These are phyloP conservation scores for Vitis hybrid DNA, from an alignment of 177 flowering plant species.

Conservation along the genomic window DNA sequence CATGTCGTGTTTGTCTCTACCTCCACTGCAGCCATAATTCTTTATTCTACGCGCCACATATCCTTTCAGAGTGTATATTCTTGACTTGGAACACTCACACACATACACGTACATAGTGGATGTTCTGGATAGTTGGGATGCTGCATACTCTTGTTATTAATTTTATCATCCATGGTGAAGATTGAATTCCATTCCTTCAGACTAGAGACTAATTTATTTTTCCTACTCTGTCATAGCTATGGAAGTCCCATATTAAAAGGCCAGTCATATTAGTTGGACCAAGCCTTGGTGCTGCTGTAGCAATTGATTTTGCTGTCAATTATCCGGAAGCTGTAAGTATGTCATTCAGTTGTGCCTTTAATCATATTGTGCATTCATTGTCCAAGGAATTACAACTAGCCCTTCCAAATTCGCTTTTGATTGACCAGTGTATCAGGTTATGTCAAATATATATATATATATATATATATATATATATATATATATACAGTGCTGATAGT, in stretches of 20 bases:
- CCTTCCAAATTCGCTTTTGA: too few relatives aligned
- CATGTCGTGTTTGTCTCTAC: neutral
- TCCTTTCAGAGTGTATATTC: neutral
- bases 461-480: too few relatives aligned
- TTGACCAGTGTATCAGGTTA: too few relatives aligned
- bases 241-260: constrained; percentile 66
- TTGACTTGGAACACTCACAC: too few relatives aligned
- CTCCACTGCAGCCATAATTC: neutral
- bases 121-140: too few relatives aligned
- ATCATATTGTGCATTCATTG: too few relatives aligned
- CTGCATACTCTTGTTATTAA: too few relatives aligned
- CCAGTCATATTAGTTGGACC: constrained; percentile 86
- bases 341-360: too few relatives aligned
- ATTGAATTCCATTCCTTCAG: neutral
- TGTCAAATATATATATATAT: too few relatives aligned
- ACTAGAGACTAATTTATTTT: constrained; percentile 6
- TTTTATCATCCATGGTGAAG: neutral
- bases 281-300: constrained; percentile 89
- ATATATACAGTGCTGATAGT: too few relatives aligned
- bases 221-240: constrained; percentile 38
- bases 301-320: constrained; percentile 70
- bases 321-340: constrained; percentile 78
- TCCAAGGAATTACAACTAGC: too few relatives aligned
- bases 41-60: neutral
- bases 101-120: too few relatives aligned